phyloP scores from a whole-genome alignment of 768 basidiomycete species.

The Lentinus brumalis region DNA sequence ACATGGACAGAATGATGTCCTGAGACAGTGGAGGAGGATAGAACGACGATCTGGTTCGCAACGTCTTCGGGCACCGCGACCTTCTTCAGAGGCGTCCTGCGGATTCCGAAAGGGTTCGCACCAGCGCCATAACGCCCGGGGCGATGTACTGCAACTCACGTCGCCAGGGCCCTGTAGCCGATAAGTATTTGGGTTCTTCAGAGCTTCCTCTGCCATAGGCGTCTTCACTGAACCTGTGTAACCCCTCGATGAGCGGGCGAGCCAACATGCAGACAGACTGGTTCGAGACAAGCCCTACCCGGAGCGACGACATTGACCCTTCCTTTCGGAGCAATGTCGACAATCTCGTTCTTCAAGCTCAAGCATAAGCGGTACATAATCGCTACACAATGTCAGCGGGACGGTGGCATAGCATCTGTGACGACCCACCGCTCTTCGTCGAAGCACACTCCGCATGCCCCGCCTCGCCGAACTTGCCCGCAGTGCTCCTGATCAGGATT shows the following conservation, averaged over 20 bases:
- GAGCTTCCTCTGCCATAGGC: conserved; percentile 57
- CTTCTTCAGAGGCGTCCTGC: conserved; percentile 70
- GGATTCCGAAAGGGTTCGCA: background rate
- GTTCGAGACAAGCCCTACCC: conserved; percentile 43
- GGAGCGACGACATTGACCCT: conserved; percentile 74
- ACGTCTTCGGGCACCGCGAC: conserved; percentile 63
- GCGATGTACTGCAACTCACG: conserved; percentile 43
- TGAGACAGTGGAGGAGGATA: conserved; percentile 62
- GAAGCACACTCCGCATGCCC: conserved; percentile 68
- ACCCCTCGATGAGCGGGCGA: too few species aligned
- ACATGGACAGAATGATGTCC: conserved; percentile 74
- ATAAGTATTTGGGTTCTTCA: conserved; percentile 52
- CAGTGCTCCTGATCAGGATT: conserved; percentile 67
- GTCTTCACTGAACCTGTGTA: conserved; percentile 48
- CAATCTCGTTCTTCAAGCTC: conserved; percentile 79
- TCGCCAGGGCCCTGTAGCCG: conserved; percentile 62
- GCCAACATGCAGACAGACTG: background rate
- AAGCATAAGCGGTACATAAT: conserved; percentile 74
- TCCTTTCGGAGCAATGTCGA: conserved; percentile 68
- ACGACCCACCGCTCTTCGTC: conserved; percentile 61
- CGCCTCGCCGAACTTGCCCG: conserved; percentile 74
- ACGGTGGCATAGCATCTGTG: background rate
- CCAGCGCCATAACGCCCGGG: background rate
- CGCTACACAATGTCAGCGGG: conserved; percentile 36
- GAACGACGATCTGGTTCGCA: conserved; percentile 61